Conservation (phyloP, 805 yeast species). For the Candida tammaniensis region DNA sequence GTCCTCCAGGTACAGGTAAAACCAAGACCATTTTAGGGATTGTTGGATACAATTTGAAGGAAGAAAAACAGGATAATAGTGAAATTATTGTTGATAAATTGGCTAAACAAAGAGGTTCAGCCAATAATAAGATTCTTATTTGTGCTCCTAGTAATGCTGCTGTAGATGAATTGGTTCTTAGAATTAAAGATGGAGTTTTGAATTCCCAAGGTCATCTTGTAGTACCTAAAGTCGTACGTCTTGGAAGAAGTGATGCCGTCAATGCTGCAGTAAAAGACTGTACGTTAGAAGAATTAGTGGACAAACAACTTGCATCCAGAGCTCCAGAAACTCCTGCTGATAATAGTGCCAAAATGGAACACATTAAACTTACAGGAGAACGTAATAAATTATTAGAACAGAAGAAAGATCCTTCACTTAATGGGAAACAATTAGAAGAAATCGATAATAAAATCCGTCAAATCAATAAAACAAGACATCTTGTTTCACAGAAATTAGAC, state of each 20-base stretch:
- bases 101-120: neutral
- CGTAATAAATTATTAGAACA: slow-evolving; percentile 45
- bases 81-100: slow-evolving; percentile 13
- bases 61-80: slow-evolving; percentile 8
- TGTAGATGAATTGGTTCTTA: slow-evolving; percentile 87
- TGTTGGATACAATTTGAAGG: slow-evolving; percentile 65
- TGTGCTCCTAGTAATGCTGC: slow-evolving; percentile 99
- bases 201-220: slow-evolving; percentile 52
- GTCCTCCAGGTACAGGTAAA: slow-evolving; percentile 99
- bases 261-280: slow-evolving; percentile 77
- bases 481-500: slow-evolving; percentile 70
- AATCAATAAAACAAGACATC: slow-evolving; percentile 60
- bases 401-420: slow-evolving; percentile 17
- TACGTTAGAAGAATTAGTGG: slow-evolving; percentile 84
- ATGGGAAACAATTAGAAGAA: slow-evolving; percentile 43
- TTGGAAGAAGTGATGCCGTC: slow-evolving; percentile 88
- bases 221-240: slow-evolving; percentile 71
- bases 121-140: slow-evolving; percentile 57
- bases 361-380: slow-evolving; percentile 50
- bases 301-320: slow-evolving; percentile 47
- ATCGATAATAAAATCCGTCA: slow-evolving; percentile 52
- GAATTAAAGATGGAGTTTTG: slow-evolving; percentile 71
- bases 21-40: slow-evolving; percentile 95
- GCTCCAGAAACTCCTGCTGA: slow-evolving; percentile 14
- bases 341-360: slow-evolving; percentile 48